Conservation (phyloP, 1,284 basidiomycete genomes). For the Ustilago vetiveriae region DNA sequence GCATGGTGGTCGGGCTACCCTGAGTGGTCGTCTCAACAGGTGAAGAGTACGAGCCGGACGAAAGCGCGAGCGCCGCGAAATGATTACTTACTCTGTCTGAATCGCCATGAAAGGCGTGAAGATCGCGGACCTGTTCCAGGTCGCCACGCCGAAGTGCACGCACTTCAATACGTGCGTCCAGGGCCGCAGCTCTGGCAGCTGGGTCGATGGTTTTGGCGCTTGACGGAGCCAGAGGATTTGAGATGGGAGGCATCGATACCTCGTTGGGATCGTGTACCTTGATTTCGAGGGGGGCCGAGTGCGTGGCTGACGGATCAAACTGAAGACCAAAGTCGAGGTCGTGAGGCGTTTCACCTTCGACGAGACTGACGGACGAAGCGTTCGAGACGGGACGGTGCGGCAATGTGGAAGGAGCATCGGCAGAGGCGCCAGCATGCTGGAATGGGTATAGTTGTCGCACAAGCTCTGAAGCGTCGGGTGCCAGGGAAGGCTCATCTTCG, state of each 20-base stretch:
- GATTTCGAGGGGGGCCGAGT: conserved; percentile 13
- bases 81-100: conserved; percentile 56
- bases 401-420: conserved; percentile 7
- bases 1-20: conserved; percentile 18
- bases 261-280: conserved; percentile 23
- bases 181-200: conserved; percentile 52
- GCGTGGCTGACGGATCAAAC: conserved; percentile 14
- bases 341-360: conserved; percentile 46
- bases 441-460: conserved; percentile 39
- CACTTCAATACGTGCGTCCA: conserved; percentile 58
- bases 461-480: conserved; percentile 17
- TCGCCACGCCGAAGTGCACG: conserved; percentile 52
- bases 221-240: conserved; percentile 10
- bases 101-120: conserved; percentile 62
- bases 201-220: conserved; percentile 35
- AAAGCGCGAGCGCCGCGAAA: conserved; percentile 13
- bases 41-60: conserved; percentile 20
- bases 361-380: conserved; percentile 43
- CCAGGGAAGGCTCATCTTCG: conserved; percentile 22
- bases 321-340: conserved; percentile 42
- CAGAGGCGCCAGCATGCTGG: conserved; percentile 11
- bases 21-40: conserved; percentile 31
- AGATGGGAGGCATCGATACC: conserved; percentile 19
- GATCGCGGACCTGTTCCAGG: conserved; percentile 61
- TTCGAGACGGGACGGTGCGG: conserved; percentile 48